Percentiles rank a stretch among this genome's conserved stretches.
phyloP scores from a whole-genome alignment of 2,329 filamentous ascomycete species.

The Ophioceras dolichostomum region DNA sequence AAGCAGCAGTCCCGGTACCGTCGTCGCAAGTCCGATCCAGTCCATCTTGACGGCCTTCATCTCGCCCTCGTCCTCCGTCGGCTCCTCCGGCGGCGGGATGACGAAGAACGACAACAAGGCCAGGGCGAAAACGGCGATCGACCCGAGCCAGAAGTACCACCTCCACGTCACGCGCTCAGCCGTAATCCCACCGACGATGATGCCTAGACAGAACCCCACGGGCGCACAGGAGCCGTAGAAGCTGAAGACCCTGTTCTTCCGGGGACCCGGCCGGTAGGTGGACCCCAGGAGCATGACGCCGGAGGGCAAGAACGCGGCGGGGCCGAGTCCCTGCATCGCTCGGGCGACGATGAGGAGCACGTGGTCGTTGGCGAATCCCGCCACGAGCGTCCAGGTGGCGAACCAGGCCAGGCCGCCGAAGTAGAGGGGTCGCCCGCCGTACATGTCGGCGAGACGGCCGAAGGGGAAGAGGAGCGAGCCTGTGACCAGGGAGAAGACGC shows the following conservation, averaged over 20 bases:
- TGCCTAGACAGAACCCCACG: slow-evolving; percentile 49
- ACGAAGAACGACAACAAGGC: slow-evolving; percentile 29
- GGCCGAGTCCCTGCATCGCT: slow-evolving; percentile 49
- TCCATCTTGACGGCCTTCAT: slow-evolving; percentile 42
- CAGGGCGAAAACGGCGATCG: slow-evolving; percentile 27
- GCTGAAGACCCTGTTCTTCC: slow-evolving; percentile 56
- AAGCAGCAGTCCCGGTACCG: slow-evolving; percentile 53
- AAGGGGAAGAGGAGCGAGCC: slow-evolving; percentile 47
- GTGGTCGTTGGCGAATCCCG: slow-evolving; percentile 40
- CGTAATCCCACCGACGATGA: slow-evolving; percentile 52
- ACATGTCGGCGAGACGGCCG: slow-evolving; percentile 48
- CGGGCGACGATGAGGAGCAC: slow-evolving; percentile 37
- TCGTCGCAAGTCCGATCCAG: slow-evolving; percentile 49
- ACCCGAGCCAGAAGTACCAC: slow-evolving; percentile 61
- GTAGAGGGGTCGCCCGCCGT: slow-evolving; percentile 48
- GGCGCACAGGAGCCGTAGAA: slow-evolving; percentile 46
- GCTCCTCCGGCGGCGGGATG: slow-evolving; percentile 21
- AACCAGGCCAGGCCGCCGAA: slow-evolving; percentile 50
- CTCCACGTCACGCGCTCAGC: slow-evolving; percentile 50
- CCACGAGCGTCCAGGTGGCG: slow-evolving; percentile 52
- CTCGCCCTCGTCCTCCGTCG: slow-evolving; percentile 12
- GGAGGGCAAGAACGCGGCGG: slow-evolving; percentile 59
- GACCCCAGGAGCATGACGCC: slow-evolving; percentile 58
- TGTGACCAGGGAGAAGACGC: slow-evolving; percentile 41
- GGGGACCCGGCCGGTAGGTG: slow-evolving; percentile 55